Conservation (phyloP, 495 filamentous ascomycete genomes). For the Viridothelium virens region DNA sequence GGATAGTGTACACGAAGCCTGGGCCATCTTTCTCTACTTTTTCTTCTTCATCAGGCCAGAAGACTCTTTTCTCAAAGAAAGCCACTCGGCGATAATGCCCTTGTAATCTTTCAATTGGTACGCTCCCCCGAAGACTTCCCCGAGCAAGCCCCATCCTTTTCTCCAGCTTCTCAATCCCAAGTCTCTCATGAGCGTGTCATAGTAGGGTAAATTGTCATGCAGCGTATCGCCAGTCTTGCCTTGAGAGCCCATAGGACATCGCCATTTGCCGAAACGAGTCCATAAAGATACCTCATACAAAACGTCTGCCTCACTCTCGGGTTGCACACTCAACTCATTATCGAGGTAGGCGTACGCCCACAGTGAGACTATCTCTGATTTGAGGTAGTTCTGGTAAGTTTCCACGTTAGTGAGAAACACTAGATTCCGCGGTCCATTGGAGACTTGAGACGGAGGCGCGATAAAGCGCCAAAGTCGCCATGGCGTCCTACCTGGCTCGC, state of each 20-base stretch:
- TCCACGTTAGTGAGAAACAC: conserved; percentile 23
- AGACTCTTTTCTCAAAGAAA: too few relatives aligned
- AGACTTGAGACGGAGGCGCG: conserved; percentile 25
- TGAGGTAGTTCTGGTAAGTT: conserved; percentile 22
- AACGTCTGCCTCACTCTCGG: conserved; percentile 20
- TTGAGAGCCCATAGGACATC: conserved; percentile 60
- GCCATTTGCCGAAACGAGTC: conserved; percentile 60
- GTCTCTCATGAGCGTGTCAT: conserved; percentile 63
- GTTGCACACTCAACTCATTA: conserved; percentile 33
- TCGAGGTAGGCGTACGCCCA: conserved; percentile 40
- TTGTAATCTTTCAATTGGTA: conserved; percentile 37
- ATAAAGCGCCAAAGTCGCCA: conserved; percentile 31
- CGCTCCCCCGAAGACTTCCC: conserved; percentile 33
- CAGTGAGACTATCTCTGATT: conserved; percentile 25
- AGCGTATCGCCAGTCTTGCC: conserved; percentile 59
- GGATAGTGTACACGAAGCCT: too few relatives aligned
- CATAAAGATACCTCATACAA: conserved; percentile 55
- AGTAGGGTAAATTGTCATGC: conserved; percentile 70
- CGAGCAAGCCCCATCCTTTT: conserved; percentile 35
- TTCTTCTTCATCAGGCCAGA: too few relatives aligned
- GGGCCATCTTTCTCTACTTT: too few relatives aligned
- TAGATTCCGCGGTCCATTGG: conserved; percentile 18
- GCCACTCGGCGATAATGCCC: conserved; percentile 34
- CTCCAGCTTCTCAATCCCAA: conserved; percentile 46
- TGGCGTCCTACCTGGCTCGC: conserved; percentile 12